phyloP scores from a whole-genome alignment of 192 early-diverging fungal species.

The Phycomyces blakesleeanus region DNA sequence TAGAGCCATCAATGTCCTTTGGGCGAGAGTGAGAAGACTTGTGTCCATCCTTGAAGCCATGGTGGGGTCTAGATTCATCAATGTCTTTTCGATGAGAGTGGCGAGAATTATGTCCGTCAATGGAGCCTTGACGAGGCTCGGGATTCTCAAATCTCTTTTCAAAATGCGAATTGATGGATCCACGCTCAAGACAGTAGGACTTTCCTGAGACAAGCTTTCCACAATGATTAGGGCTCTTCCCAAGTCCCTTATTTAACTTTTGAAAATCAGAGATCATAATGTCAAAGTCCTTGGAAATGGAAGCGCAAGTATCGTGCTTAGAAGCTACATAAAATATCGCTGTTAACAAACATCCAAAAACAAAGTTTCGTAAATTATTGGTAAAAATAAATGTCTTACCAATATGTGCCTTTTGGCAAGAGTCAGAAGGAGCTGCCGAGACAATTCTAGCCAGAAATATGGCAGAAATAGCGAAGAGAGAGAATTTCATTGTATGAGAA shows the following conservation, averaged over 20 bases:
- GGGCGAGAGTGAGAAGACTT: constrained; percentile 2
- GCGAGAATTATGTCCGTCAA: no score
- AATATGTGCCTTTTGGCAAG: constrained; percentile 8
- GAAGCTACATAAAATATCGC: neutral
- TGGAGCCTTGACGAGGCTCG: no score
- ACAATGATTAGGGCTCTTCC: constrained; percentile 8
- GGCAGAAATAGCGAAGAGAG: constrained; percentile 21
- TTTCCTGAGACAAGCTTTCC: constrained; percentile 7
- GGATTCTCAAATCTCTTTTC: no score
- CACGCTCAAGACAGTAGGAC: constrained; percentile 17
- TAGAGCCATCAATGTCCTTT: neutral
- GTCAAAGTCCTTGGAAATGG: neutral
- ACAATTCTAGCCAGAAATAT: constrained; percentile 16
- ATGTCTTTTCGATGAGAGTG: no score
- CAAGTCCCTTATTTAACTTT: constrained; percentile 7
- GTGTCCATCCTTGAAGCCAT: no score
- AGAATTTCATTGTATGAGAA: constrained; percentile 31
- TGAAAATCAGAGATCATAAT: constrained; percentile 2
- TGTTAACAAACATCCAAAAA: neutral
- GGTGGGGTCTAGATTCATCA: no score
- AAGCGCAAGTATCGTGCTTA: constrained; percentile 7
- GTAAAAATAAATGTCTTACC: constrained; percentile 8
- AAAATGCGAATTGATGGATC: no score
- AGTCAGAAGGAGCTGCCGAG: constrained; percentile 1
- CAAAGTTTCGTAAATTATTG: no score